Percentiles rank a stretch among this genome's conserved stretches.
phyloP scores from a whole-genome alignment of 2,329 filamentous ascomycete genomes.

The Xylaria multiplex region DNA sequence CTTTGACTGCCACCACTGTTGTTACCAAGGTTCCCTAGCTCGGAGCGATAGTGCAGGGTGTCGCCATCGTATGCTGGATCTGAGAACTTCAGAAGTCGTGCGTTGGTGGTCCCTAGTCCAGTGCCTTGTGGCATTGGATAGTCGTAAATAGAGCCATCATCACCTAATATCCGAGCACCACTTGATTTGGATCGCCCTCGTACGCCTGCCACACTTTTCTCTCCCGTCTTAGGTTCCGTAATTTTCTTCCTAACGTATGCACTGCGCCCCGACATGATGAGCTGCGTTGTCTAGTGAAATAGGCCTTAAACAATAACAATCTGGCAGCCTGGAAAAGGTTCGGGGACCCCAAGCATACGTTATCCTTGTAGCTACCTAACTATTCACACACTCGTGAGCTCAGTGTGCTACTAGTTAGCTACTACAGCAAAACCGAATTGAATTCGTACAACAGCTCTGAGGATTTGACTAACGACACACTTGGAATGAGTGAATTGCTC shows the following conservation, averaged over 20 bases:
- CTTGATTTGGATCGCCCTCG: conserved; percentile 52
- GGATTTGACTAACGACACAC: not conserved
- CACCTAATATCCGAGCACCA: conserved; percentile 50
- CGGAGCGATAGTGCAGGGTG: conserved; percentile 42
- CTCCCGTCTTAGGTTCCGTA: conserved; percentile 57
- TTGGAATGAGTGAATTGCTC: not conserved
- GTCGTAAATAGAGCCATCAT: conserved; percentile 53
- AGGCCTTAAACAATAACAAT: not conserved
- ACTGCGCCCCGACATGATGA: conserved; percentile 65
- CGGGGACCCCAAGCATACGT: not conserved
- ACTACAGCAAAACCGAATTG: not conserved
- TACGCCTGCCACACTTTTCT: conserved; percentile 40
- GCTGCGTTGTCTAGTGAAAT: not conserved
- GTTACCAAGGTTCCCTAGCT: conserved; percentile 42
- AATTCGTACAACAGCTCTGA: conserved; percentile 1
- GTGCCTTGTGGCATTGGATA: conserved; percentile 53
- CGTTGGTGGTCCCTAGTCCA: conserved; percentile 56
- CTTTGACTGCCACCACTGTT: conserved; percentile 53
- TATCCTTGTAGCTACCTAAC: conserved; percentile 7
- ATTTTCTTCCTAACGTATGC: conserved; percentile 69
- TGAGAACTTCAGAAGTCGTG: conserved; percentile 58
- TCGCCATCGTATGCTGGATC: conserved; percentile 53
- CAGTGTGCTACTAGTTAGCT: conserved; percentile 20
- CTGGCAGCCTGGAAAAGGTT: not conserved
- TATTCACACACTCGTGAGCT: conserved; percentile 19